These are phyloP conservation scores for Phytophthora lateralis DNA, from an alignment of 352 stramenopile species.

Conservation along the genomic window DNA sequence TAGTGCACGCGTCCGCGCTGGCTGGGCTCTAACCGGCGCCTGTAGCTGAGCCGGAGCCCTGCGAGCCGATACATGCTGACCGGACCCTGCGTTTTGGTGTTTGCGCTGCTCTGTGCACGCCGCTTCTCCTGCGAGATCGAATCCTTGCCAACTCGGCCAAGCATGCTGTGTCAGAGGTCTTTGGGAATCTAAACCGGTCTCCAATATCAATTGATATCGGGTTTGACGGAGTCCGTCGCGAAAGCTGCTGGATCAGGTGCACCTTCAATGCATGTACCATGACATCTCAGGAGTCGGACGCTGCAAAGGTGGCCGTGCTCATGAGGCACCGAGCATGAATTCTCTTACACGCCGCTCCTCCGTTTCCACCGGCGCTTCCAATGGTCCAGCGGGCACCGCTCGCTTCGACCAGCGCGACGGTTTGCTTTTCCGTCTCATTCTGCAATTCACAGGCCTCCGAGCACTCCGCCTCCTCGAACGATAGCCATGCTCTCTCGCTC, in stretches of 20 bases:
- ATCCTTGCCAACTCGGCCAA: neutral
- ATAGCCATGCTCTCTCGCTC: slow-evolving; percentile 20
- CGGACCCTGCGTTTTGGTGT: slow-evolving; percentile 25
- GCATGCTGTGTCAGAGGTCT: slow-evolving; percentile 1
- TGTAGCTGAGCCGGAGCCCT: slow-evolving; percentile 22
- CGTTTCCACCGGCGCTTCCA: slow-evolving; percentile 6
- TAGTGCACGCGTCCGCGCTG: slow-evolving; percentile 14
- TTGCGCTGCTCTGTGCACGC: neutral
- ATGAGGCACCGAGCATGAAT: slow-evolving; percentile 20
- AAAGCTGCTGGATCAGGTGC: neutral
- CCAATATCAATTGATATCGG: slow-evolving; percentile 2
- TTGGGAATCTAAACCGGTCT: neutral
- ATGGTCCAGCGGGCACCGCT: slow-evolving; percentile 11
- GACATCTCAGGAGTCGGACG: slow-evolving; percentile 4
- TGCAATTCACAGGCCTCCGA: slow-evolving; percentile 26
- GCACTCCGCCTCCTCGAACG: slow-evolving; percentile 14
- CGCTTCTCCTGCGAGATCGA: neutral
- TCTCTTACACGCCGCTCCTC: slow-evolving; percentile 4
- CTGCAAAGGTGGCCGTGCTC: slow-evolving; percentile 24
- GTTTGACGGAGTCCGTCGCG: neutral
- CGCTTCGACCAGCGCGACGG: neutral
- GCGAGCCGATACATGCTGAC: slow-evolving; percentile 10
- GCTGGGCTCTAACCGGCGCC: slow-evolving; percentile 2
- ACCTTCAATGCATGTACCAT: slow-evolving; percentile 11
- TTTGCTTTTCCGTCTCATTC: slow-evolving; percentile 23